A percentile compares a stretch with the other conserved stretches of the same genome.
These are phyloP conservation scores for Hanseniaspora mollemarum DNA, from an alignment of 805 yeast genomes.

Conservation along the genomic window DNA sequence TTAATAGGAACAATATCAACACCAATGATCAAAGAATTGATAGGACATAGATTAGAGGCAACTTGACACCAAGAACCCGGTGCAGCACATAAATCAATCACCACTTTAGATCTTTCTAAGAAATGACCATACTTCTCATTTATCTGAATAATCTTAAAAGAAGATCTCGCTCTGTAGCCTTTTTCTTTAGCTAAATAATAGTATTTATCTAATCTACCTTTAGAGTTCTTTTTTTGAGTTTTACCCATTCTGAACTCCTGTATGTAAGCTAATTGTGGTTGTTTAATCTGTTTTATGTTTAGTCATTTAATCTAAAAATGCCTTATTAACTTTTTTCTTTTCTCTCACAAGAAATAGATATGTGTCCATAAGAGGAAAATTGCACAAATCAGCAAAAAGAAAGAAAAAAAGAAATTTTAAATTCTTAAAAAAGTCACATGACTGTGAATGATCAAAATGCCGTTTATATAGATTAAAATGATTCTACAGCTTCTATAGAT, in stretches of 20 bases:
- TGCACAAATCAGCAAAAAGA: no score
- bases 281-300: background rate
- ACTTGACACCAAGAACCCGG: constrained; percentile 99
- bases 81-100: constrained; percentile 96
- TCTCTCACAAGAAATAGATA: no score
- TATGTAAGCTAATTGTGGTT: background rate
- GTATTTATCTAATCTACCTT: constrained; percentile 98
- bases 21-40: constrained; percentile 87
- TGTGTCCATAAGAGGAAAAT: no score
- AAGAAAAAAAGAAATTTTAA: no score
- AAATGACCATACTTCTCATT: constrained; percentile 96
- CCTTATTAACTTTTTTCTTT: background rate
- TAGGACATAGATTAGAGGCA: constrained; percentile 84
- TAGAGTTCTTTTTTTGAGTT: constrained; percentile 86
- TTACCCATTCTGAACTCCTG: constrained; percentile 53
- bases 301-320: no score
- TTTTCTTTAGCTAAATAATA: constrained; percentile 93
- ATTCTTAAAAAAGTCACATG: no score
- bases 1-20: constrained; percentile 98
- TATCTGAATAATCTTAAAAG: constrained; percentile 87
- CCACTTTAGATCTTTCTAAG: constrained; percentile 86
- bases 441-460: no score
- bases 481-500: no score
- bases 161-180: constrained; percentile 97
- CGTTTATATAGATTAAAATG: no score